Conservation (phyloP, 2,329 filamentous ascomycete species). For the Nakataea oryzae region DNA sequence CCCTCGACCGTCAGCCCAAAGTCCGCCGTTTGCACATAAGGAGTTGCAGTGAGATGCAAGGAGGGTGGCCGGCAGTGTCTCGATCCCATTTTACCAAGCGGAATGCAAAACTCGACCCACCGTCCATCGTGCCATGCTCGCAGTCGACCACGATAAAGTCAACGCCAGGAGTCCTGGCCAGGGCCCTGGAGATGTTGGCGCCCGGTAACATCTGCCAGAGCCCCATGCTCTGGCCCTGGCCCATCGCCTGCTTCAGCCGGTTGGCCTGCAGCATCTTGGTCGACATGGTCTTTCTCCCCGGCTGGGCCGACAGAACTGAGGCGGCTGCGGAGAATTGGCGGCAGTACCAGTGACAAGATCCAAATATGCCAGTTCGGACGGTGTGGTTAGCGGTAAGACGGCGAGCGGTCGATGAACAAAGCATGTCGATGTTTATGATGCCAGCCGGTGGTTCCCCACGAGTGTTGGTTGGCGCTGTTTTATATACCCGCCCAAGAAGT, state of each 20-base stretch:
- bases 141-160: slow-evolving; percentile 58
- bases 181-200: slow-evolving; percentile 44
- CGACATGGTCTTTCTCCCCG: background rate
- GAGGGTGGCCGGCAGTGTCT: too few species aligned
- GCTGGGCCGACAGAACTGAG: too few species aligned
- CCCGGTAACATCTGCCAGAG: slow-evolving; percentile 56
- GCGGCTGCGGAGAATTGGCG: background rate
- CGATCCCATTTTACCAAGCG: background rate
- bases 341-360: background rate
- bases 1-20: background rate
- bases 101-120: slow-evolving; percentile 14
- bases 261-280: slow-evolving; percentile 31
- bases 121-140: slow-evolving; percentile 46
- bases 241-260: slow-evolving; percentile 37
- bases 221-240: slow-evolving; percentile 39
- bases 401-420: background rate
- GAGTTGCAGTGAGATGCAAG: too few species aligned
- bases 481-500: too few species aligned
- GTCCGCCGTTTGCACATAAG: background rate
- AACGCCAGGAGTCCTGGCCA: slow-evolving; percentile 49
- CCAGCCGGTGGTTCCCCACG: background rate
- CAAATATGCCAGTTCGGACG: background rate
- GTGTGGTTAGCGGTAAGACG: background rate
- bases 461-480: background rate
- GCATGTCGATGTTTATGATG: background rate